phyloP scores from a whole-genome alignment of 768 basidiomycete species.

The Macrolepiota dolichaula region DNA sequence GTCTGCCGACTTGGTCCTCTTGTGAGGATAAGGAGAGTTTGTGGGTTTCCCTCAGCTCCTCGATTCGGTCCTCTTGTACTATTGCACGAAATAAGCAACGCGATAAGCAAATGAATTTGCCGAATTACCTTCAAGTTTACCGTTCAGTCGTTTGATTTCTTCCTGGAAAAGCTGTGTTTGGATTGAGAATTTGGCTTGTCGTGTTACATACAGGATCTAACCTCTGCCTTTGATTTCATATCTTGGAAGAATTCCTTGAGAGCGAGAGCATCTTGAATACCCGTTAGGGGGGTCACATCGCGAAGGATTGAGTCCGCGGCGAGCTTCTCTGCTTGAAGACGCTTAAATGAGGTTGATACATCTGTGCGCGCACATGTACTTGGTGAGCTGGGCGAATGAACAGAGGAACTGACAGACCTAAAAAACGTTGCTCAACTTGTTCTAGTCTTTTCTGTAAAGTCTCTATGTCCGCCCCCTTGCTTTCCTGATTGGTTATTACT shows the following conservation, averaged over 20 bases:
- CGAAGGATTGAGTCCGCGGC: constrained; percentile 66
- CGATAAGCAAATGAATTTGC: not conserved
- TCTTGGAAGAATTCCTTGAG: constrained; percentile 73
- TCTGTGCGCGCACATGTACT: constrained; percentile 39
- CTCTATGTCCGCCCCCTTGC: constrained; percentile 37
- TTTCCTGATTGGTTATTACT: not conserved
- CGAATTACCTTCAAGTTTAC: constrained; percentile 68
- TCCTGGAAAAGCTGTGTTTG: constrained; percentile 56
- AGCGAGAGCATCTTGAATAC: constrained; percentile 58
- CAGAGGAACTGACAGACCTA: constrained; percentile 39
- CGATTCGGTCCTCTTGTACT: constrained; percentile 85
- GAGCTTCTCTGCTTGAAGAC: constrained; percentile 67
- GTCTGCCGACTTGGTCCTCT: constrained; percentile 65
- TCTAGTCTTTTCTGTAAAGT: constrained; percentile 62
- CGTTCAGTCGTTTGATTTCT: constrained; percentile 75
- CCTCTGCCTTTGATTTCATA: constrained; percentile 66
- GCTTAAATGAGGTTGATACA: constrained; percentile 74
- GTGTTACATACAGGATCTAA: constrained; percentile 26
- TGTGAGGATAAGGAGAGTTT: constrained; percentile 77
- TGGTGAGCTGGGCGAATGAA: not conserved
- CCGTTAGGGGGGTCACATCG: constrained; percentile 69
- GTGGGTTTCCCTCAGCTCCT: constrained; percentile 84
- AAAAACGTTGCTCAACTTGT: constrained; percentile 73
- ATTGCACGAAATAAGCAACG: not conserved
- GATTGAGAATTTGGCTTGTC: not conserved